Base-by-base conservation (phyloP, 495 filamentous ascomycete genomes). In the Trichoderma erinaceum region DNA sequence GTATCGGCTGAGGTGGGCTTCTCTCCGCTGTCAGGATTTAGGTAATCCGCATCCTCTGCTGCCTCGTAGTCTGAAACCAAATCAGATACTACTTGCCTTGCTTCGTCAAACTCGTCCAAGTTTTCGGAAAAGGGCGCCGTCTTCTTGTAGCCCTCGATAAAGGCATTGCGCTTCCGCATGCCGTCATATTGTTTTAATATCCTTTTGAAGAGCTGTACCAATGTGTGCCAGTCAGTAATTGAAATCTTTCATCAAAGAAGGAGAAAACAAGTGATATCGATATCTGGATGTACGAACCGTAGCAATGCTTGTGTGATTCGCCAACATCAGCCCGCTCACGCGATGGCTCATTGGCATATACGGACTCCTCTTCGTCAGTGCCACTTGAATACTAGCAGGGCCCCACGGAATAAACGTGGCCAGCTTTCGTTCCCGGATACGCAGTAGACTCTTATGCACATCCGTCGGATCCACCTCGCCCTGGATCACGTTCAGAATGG, bases 341-440 rank as follows among this genome's bases (percentile, higher is more conserved):
- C 96, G 90, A 73, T 97, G 92, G 63, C 92, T 91, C 83, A 87
- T 89, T 35, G 91, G 87, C 64, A 97, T 87, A 77, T 99, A 97
- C 4, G 95, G 96, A 43, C 91, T 96, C 75, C 96, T 93, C 83
- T 96, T 97, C 5, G 95, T 97, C 56, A 98, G 80, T 1, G 95
- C 95, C 15, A 99, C 95, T 78, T 99, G 95, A 70, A 99, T 99
- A 74, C 90, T 94, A 13, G 95, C 95, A 0, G 95, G 95, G n/a
- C 95, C 95, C 95, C 95, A 99, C 18, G 96, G 96, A 70, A 99
- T 98, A 75, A 99, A 99, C 6, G 92, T 96, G 7, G 95, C 96
- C 15, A 99, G 83, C 58, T 91, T 89, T 64, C 95, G 91, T 78
- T 99, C 95, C 44, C 95, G 89, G 74, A 99, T 98, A 68, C 95